Conservation (phyloP, 2,329 filamentous ascomycete genomes). For the Talaromyces sp. region DNA sequence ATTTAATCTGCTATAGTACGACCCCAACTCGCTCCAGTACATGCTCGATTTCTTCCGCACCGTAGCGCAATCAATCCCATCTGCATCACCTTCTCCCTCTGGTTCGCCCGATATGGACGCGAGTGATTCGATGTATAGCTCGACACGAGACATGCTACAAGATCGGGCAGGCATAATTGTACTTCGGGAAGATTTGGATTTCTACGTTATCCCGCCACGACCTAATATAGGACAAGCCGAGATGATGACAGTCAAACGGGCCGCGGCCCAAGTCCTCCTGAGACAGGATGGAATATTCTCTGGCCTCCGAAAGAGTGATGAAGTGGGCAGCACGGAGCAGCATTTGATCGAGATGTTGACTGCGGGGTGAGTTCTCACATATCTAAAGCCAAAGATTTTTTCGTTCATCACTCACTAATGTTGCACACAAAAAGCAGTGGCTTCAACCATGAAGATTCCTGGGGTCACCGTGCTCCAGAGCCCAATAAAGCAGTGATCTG, state of each 20-base stretch:
- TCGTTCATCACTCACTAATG: neutral
- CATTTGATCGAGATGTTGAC: constrained; percentile 99
- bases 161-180: constrained; percentile 95
- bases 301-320: constrained; percentile 88
- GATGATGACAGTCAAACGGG: constrained; percentile 95
- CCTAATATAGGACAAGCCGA: constrained; percentile 79
- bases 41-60: constrained; percentile 98
- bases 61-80: constrained; percentile 86
- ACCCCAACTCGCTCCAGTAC: constrained; percentile 92
- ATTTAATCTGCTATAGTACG: constrained; percentile 64
- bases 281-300: constrained; percentile 94
- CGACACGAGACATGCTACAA: constrained; percentile 73
- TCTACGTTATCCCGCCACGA: constrained; percentile 89
- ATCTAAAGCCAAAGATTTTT: neutral
- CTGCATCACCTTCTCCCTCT: constrained; percentile 64
- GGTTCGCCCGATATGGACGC: constrained; percentile 59
- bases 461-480: constrained; percentile 96
- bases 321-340: constrained; percentile 93
- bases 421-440: constrained; percentile 56
- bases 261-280: constrained; percentile 80
- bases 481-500: constrained; percentile 98
- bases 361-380: constrained; percentile 68
- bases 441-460: constrained; percentile 91
- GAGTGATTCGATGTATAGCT: constrained; percentile 70
- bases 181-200: constrained; percentile 90